Conservation (phyloP, 805 yeast species). For the Ogataea allantospora region DNA sequence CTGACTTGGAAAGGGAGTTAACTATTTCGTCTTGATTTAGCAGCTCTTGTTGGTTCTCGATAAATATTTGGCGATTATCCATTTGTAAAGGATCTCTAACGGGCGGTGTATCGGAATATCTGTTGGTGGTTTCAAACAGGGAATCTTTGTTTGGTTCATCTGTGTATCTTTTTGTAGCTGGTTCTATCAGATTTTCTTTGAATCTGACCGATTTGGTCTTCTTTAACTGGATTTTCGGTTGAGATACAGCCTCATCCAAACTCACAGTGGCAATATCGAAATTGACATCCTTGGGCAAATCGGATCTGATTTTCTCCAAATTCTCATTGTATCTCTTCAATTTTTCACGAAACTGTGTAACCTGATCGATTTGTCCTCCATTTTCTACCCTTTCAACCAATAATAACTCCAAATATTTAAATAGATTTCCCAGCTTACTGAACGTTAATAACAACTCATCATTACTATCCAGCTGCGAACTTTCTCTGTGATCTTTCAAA, state of each 20-base stretch:
- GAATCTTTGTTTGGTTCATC: slow-evolving; percentile 9
- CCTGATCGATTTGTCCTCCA: slow-evolving; percentile 1
- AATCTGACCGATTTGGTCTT: slow-evolving; percentile 27
- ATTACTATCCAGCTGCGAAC: slow-evolving; percentile 7
- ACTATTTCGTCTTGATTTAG: slow-evolving; percentile 46
- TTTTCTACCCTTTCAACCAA: slow-evolving; percentile 16
- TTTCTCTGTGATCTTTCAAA: slow-evolving; percentile 8
- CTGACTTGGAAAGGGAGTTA: slow-evolving; percentile 40
- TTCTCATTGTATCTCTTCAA: slow-evolving; percentile 4
- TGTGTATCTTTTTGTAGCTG: slow-evolving; percentile 10
- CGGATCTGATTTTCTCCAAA: slow-evolving; percentile 2
- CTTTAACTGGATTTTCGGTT: slow-evolving; percentile 12
- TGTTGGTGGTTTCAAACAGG: neutral
- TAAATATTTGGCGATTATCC: slow-evolving; percentile 33
- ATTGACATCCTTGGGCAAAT: slow-evolving; percentile 9
- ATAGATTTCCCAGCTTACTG: slow-evolving; percentile 12
- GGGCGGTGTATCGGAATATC: neutral
- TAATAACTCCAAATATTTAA: slow-evolving; percentile 18
- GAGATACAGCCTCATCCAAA: slow-evolving; percentile 4
- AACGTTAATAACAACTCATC: slow-evolving; percentile 15
- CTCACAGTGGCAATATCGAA: slow-evolving; percentile 1
- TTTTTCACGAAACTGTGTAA: slow-evolving; percentile 5
- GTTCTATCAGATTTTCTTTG: slow-evolving; percentile 23
- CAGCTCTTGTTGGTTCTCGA: slow-evolving; percentile 45
- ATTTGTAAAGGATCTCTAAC: slow-evolving; percentile 14